Evolutionary conservation across 441 rosid species (phyloP), one percentile per base, ranked within the genome.

Genomic region (Capsella rubella): DNA sequence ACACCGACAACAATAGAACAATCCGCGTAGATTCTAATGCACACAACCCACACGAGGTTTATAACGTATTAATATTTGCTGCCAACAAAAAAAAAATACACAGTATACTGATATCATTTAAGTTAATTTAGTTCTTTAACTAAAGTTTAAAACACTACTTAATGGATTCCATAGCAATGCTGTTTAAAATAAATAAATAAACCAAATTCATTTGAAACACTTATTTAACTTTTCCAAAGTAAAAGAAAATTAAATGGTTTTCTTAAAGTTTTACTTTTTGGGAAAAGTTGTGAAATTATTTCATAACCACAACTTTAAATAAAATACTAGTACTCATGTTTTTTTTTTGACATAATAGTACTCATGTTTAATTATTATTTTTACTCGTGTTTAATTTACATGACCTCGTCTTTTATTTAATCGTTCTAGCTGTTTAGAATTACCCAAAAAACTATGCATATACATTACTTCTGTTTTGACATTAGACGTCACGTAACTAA

Each of bases 1-100:
- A 55, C 42, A 74, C 78, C 67, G 67, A 74, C 67, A 67, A 34
- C 64, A 11, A 50, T 35, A 56, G 14, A 50, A 32, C 72, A 49
- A 13, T 54, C 63, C 14, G 13, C 5, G 16, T 53, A 53, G 55
- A 52, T 32, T 61, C 51, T 31, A 1, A 21, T 21, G 34, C 34
- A 13, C 8, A 47, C 16, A 25, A 11, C 34, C 4, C 1, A 47
- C 60, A n/a, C 59, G 34, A n/a, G 53, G 53, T 28, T 71, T 21
- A 21, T 21, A 21, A 21, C 25, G 25, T 21, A 21, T 21, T 21
- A 21, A 21, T 21, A 21, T 21, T 21, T 1, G 25, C 25, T 21
- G 25, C 25, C 25, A 21, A 21, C 18, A 2, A 21, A 21, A 21
- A 21, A 2, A 21, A 21, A 21, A 2, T 21, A 21, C 2, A 21